Evolutionary conservation across 2,329 filamentous ascomycete species (phyloP), one percentile per base, ranked within the genome.

Genomic region (Tolypocladium tropicale): DNA sequence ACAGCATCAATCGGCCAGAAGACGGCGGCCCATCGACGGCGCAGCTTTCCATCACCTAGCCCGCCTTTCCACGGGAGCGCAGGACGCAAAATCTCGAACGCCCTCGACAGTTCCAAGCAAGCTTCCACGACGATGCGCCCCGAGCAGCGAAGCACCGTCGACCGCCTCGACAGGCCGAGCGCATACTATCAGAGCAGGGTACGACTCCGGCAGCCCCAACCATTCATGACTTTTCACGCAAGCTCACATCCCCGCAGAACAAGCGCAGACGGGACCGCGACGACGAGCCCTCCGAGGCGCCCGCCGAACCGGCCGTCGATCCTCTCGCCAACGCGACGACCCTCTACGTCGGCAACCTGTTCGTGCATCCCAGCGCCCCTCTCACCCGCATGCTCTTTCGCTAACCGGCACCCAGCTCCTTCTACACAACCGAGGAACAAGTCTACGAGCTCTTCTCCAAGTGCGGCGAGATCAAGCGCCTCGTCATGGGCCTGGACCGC

Each of bases 351-450:
- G 94, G 94, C 66, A 99, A 99, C 72, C 79, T 99, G 82, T 95
- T 78, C 56, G 68, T 62, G 30, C n/a, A n/a, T 54, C 28, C 46
- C 18, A n/a, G n/a, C 46, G 23, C 41, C 34, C 32, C 7, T 9
- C 39, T 25, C 48, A 34, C 36, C 21, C 25, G 37, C 18, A n/a
- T 39, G n/a, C 16, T 56, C 58, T 2, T 57, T 5, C 12, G 60
- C 55, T 56, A 34, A 59, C 59, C 55, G 59, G 59, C 56, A 60
- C 60, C 54, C 63, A 91, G 89, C 55, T 95, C 92, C 43, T 96
- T 96, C 76, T 96, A 96, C 79, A 99, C 94, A 28, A 99, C 94
- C 56, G 94, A 99, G 72, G 94, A 99, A 75, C 94, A 99, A 71
- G 96, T 99, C 58, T 93, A 97, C 73, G 93, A 97, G 74, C 84